Base-by-base conservation (phyloP, 2,329 filamentous ascomycete species). In the Colletotrichum eremochloae region DNA sequence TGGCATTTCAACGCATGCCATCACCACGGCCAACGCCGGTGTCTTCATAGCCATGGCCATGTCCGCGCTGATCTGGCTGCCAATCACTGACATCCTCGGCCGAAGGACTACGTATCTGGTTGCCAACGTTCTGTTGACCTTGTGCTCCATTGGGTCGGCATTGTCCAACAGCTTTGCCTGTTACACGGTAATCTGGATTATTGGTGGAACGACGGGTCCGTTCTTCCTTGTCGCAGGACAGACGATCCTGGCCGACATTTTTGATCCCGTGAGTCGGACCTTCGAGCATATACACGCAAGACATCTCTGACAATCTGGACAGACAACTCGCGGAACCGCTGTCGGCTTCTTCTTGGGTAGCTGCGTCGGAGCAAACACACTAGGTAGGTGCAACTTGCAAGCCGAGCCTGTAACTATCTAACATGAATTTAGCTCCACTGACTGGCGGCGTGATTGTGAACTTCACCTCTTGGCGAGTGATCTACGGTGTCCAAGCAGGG, bases 31-130 rank as follows among this genome's bases (percentile, higher is more conserved):
- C 77, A 96, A 95, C 81, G 93, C 93, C 0, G 81, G 92, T n/a
- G 94, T 94, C 76, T 87, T 94, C 84, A 80, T 91, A 5, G 90
- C 92, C 76, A 95, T 95, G 92, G 93, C 91, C 0, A 68, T 94
- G 5, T 89, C 87, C 18, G 90, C 92, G 1, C 87, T 91, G 12
- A 87, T 95, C 66, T 95, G 92, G 88, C 92, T 93, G 0, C 93
- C 93, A 0, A 82, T 94, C 71, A 93, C 91, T 74, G 89, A 70
- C 11, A 64, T 74, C 7, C 38, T 74, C 5, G 73, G 73, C 18
- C 67, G 73, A 1, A 53, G 73, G 31, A 63, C 64, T 1, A 61
- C 71, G 1, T 74, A 74, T 42, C 81, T 93, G 14, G 79, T 85
- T 18, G 91, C 91, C 12, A 88, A 90, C 0, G 80, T 87, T 0